phyloP scores from a whole-genome alignment of 768 basidiomycete genomes.

The Boletus reticulatus region DNA sequence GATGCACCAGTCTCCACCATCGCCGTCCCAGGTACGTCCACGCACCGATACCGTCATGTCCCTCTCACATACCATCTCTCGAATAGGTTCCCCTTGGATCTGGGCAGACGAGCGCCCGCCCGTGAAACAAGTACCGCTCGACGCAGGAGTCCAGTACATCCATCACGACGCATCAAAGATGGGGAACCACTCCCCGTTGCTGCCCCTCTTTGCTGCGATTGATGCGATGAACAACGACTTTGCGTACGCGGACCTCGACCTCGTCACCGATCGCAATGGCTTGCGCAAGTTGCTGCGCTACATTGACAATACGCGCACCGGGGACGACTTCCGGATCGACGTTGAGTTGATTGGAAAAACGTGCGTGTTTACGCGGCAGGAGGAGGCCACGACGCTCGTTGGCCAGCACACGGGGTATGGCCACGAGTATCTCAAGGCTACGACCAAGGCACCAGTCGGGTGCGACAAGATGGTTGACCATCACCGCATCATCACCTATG shows the following conservation, averaged over 20 bases:
- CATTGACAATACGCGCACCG: slow-evolving; percentile 24
- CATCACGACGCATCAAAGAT: slow-evolving; percentile 59
- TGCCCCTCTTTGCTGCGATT: slow-evolving; percentile 61
- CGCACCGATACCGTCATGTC: not conserved
- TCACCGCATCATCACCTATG: slow-evolving; percentile 62
- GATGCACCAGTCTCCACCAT: slow-evolving; percentile 44
- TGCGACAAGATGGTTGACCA: slow-evolving; percentile 56
- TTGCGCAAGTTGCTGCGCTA: slow-evolving; percentile 63
- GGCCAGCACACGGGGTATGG: slow-evolving; percentile 46
- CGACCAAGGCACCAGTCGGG: slow-evolving; percentile 45
- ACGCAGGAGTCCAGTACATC: slow-evolving; percentile 45
- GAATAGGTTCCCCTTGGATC: slow-evolving; percentile 54
- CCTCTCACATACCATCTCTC: not conserved
- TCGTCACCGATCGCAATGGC: slow-evolving; percentile 63
- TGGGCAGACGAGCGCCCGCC: slow-evolving; percentile 49
- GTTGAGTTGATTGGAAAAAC: slow-evolving; percentile 61
- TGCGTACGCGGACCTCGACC: slow-evolving; percentile 36
- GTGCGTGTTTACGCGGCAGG: slow-evolving; percentile 56
- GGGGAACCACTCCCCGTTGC: slow-evolving; percentile 35
- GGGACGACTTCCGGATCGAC: slow-evolving; percentile 64
- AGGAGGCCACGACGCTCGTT: slow-evolving; percentile 33
- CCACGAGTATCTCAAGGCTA: slow-evolving; percentile 57
- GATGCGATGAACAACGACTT: slow-evolving; percentile 37
- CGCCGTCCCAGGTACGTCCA: slow-evolving; percentile 46
- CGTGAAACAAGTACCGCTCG: slow-evolving; percentile 55